Base-by-base conservation (phyloP, 2,329 filamentous ascomycete species). In the Penicillium fuscoglaucum region DNA sequence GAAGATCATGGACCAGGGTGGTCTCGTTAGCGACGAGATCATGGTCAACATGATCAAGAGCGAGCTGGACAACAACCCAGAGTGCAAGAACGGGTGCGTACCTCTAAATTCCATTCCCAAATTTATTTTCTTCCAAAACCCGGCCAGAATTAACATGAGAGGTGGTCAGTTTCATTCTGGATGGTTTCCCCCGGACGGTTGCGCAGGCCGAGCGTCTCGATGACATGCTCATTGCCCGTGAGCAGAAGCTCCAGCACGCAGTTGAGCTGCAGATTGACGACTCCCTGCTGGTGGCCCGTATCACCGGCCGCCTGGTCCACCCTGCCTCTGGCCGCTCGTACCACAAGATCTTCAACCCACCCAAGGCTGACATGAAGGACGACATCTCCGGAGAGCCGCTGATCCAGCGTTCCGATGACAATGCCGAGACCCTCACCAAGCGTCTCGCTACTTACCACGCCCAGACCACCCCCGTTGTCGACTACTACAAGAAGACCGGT, bases 1-100 rank as follows among this genome's bases (percentile, higher is more conserved):
- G 88, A 98, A 98, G 87, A 99, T 99, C 79, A 99, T 99, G 95
- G 95, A 99, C 75, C 90, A 93, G 76, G 95, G 95, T 70, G 93
- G 93, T 68, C 87, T 99, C 59, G 95, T 99, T 76, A 96, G 92
- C 78, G 95, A 99, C 79, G 93, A 98, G 76, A 99, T 99, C 75
- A 93, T 99, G 86, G 90, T 99, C 78, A 92, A 93, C 79, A 99
- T 99, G 95, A 99, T 99, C 83, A 93, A 95, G 87, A 90, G 89
- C 76, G 93, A 99, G 84, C 85, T 99, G 52, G 90, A 96, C 72
- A 89, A 84, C 80, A 99, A 99, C 83, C 80, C 85, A 72, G 93
- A 99, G 82, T 99, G 95, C 86, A 90, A 90, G 82, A 93, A 93
- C 79, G 95, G 95, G 93, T 97, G 84, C 69, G 85, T 65, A 54